phyloP scores from a whole-genome alignment of 768 basidiomycete genomes.

The Psilocybe cubensis region DNA sequence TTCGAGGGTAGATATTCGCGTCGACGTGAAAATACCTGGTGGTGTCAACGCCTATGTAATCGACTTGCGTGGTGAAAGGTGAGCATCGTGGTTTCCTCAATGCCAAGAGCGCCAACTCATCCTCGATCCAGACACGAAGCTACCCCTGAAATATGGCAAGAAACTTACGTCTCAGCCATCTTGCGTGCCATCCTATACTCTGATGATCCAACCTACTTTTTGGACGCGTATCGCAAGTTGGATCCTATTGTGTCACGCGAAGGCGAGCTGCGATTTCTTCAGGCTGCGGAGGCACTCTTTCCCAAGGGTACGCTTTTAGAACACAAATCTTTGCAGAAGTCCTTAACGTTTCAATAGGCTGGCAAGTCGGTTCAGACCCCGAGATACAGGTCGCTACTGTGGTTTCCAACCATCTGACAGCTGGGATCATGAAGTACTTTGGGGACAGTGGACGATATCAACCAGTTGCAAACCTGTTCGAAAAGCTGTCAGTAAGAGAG shows the following conservation, averaged over 20 bases:
- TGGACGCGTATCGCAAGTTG: slow-evolving; percentile 94
- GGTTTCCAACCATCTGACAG: slow-evolving; percentile 95
- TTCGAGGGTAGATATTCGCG: slow-evolving; percentile 92
- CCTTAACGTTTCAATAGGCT: slow-evolving; percentile 55
- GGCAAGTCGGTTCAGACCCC: slow-evolving; percentile 98
- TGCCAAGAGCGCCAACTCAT: not conserved
- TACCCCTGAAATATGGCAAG: slow-evolving; percentile 93
- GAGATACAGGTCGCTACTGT: slow-evolving; percentile 98
- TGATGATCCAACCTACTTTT: slow-evolving; percentile 88
- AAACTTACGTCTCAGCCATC: slow-evolving; percentile 93
- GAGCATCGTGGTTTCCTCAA: slow-evolving; percentile 27
- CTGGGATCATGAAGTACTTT: slow-evolving; percentile 96
- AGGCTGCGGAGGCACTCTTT: slow-evolving; percentile 89
- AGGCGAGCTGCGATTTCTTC: slow-evolving; percentile 87
- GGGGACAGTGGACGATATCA: slow-evolving; percentile 89
- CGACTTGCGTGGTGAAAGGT: slow-evolving; percentile 94
- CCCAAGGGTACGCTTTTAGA: slow-evolving; percentile 58
- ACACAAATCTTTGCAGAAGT: not conserved
- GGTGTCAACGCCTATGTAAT: slow-evolving; percentile 95
- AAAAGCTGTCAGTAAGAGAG: slow-evolving; percentile 83
- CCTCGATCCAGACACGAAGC: slow-evolving; percentile 72
- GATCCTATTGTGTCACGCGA: slow-evolving; percentile 92
- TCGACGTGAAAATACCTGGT: slow-evolving; percentile 98
- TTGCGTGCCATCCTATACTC: slow-evolving; percentile 93
- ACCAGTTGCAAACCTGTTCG: slow-evolving; percentile 90